These are phyloP conservation scores for Acrasis kona DNA, from an alignment of 78 protist genomes.

Conservation along the genomic window DNA sequence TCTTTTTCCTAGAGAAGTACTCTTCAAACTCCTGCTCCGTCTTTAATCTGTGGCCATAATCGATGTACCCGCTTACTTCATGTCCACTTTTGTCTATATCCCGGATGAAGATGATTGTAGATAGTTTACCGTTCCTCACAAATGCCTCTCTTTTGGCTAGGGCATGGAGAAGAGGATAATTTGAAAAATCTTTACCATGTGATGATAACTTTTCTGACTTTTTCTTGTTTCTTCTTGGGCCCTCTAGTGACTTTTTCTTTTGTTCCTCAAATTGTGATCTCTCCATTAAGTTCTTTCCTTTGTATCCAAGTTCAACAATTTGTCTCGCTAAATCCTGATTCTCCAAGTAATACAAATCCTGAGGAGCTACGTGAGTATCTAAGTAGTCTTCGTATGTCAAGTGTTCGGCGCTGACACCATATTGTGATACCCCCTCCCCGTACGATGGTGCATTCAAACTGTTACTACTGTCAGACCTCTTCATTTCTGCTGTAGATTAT, in stretches of 20 bases:
- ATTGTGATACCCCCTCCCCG: too few species aligned
- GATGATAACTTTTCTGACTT: slow-evolving; percentile 23
- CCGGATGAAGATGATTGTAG: slow-evolving; percentile 76
- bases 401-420: too few species aligned
- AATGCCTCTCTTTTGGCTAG: slow-evolving; percentile 68
- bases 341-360: slow-evolving; percentile 68
- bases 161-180: slow-evolving; percentile 45
- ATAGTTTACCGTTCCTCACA: slow-evolving; percentile 62
- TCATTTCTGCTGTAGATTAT: too few species aligned
- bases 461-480: too few species aligned
- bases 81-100: slow-evolving; percentile 64
- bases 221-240: slow-evolving; percentile 6
- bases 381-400: slow-evolving; percentile 73
- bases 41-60: slow-evolving; percentile 74
- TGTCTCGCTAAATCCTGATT: slow-evolving; percentile 74
- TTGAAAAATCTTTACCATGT: slow-evolving; percentile 26
- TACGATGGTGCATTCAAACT: too few species aligned
- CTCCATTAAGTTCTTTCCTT: slow-evolving; percentile 45
- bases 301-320: slow-evolving; percentile 82
- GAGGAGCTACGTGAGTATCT: slow-evolving; percentile 46
- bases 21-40: slow-evolving; percentile 57
- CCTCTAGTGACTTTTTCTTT: slow-evolving; percentile 14
- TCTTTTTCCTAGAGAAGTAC: slow-evolving; percentile 31
- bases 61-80: slow-evolving; percentile 81
- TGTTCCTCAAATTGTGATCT: slow-evolving; percentile 73